These are phyloP conservation scores for Dioszegia aurantiaca DNA, from an alignment of 768 basidiomycete genomes.

Conservation along the genomic window DNA sequence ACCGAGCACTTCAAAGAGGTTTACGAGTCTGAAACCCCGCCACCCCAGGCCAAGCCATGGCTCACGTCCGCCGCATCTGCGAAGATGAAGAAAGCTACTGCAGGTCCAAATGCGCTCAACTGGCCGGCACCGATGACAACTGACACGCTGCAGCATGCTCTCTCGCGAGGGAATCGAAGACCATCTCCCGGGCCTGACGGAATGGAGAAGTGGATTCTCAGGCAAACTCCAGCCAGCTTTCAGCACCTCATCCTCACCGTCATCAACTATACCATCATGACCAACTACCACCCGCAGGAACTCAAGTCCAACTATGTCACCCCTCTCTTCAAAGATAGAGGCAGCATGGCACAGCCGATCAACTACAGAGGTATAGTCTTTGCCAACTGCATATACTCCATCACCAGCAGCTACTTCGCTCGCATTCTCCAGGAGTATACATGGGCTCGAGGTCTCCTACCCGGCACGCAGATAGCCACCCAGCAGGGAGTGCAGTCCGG, in stretches of 20 bases:
- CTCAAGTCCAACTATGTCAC: slow-evolving; percentile 20
- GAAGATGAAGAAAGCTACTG: no score
- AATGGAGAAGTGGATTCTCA: slow-evolving; percentile 23
- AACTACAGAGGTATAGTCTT: no score
- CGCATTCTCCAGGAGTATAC: slow-evolving; percentile 6
- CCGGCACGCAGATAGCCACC: slow-evolving; percentile 20
- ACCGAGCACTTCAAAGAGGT: no score
- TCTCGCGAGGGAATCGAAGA: slow-evolving; percentile 14
- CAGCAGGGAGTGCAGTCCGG: slow-evolving; percentile 15
- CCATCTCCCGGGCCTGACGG: slow-evolving; percentile 24
- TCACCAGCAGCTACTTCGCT: no score
- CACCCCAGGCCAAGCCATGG: no score
- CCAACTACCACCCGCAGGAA: slow-evolving; percentile 18
- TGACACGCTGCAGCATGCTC: background rate
- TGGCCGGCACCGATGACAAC: no score
- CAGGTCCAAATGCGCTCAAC: no score
- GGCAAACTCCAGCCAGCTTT: background rate
- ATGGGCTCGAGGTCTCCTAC: slow-evolving; percentile 13
- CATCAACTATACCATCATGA: slow-evolving; percentile 13
- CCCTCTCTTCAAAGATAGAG: slow-evolving; percentile 3
- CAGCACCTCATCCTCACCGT: background rate
- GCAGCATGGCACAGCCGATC: no score
- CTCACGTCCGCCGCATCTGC: no score
- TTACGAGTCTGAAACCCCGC: no score
- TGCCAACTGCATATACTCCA: no score